Evolutionary conservation across 2,329 filamentous ascomycete species (phyloP), one percentile per base, ranked within the genome.

Genomic region (Exophiala aquamarina): DNA sequence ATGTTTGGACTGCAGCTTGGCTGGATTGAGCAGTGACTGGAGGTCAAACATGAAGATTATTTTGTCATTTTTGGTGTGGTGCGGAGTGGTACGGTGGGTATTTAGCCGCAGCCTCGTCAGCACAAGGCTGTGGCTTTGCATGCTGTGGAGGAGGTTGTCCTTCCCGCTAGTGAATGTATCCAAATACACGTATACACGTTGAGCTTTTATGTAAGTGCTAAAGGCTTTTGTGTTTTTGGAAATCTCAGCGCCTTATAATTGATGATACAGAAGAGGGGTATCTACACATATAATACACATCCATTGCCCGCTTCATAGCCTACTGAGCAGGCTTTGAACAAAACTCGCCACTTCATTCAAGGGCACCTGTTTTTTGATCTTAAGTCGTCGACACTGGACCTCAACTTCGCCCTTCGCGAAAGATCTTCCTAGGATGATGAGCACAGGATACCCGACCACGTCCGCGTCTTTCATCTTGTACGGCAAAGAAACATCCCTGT

Each of bases 391-490:
- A 67, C 89, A 92, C 62, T 95, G 89, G 21, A 95, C 79, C 65
- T 95, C 90, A 29, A 86, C 79, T 35, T 72, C 70, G 2, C 74
- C 69, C 23, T 26, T 26, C 29, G 77, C 69, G 84, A 87, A 95
- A 3, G 72, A 73, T 53, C 79, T 84, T 0, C 92, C 92, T 23
- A 97, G 66, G 2, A 96, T 76, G 10, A 96, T 74, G 7, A 92
- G 75, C 10, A 97, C 75, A 0, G 92, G 92, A 64, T 94, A 95
- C 3, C 93, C 93, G 44, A 92, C 81, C 48, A 93, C 65, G 66
- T 97, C 91, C 1, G 92, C 93, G 69, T 98, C 93, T 29, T 82
- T 83, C 62, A 97, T 73, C 66, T 95, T 97, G 88, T 89, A 95
- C 3, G 82, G 79, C 51, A 96, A 74, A 1, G 78, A 72, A 57